Evolutionary conservation across 805 yeast species (phyloP).

Genomic region (Candida xyloterini): DNA sequence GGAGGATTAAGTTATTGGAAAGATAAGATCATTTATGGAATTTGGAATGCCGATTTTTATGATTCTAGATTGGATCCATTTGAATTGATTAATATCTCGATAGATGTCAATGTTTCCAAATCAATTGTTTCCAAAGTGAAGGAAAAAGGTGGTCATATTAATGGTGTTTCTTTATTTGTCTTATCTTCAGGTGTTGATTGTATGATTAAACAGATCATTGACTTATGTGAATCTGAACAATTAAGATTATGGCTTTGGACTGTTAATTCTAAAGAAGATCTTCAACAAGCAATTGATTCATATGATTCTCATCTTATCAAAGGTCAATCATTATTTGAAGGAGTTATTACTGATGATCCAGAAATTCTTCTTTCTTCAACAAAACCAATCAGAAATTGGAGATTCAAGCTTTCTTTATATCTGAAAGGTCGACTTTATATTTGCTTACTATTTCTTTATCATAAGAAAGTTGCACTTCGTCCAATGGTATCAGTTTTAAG

Average conservation of each 20-base stretch:
- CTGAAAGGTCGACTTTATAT: slow-evolving; percentile 16
- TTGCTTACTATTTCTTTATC: slow-evolving; percentile 19
- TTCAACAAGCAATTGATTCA: slow-evolving; percentile 16
- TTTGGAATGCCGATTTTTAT: slow-evolving; percentile 35
- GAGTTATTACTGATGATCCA: slow-evolving; percentile 23
- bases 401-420: slow-evolving; percentile 14
- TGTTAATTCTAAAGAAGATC: slow-evolving; percentile 27
- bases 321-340: slow-evolving; percentile 3
- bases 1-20: slow-evolving; percentile 32
- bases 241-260: slow-evolving; percentile 38
- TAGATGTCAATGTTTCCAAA: slow-evolving; percentile 25
- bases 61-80: slow-evolving; percentile 27
- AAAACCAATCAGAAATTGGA: not conserved
- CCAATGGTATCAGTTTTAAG: not conserved
- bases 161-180: slow-evolving; percentile 24
- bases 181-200: slow-evolving; percentile 22
- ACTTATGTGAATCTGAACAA: slow-evolving; percentile 18
- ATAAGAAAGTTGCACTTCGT: slow-evolving; percentile 15
- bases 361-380: slow-evolving; percentile 1
- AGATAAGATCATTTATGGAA: slow-evolving; percentile 35
- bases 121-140: slow-evolving; percentile 21
- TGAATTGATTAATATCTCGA: slow-evolving; percentile 31
- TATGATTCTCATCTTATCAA: slow-evolving; percentile 20
- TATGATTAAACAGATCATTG: slow-evolving; percentile 17
- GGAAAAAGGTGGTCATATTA: slow-evolving; percentile 18